These are phyloP conservation scores for Dalbergia oliveri DNA, from an alignment of 306 rosid species.

Conservation along the genomic window DNA sequence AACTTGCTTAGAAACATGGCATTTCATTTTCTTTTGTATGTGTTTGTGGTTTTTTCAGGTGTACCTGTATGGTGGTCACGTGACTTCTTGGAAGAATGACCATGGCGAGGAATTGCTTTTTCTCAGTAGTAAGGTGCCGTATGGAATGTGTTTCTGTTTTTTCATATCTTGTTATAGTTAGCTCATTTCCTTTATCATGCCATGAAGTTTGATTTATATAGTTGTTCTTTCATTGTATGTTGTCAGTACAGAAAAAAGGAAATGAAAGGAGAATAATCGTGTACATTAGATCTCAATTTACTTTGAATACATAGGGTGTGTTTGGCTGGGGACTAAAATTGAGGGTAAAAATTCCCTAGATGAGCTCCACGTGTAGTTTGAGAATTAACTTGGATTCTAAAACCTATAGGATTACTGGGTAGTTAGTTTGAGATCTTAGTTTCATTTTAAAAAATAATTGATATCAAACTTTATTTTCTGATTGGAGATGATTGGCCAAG, in stretches of 20 bases:
- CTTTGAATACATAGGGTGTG: neutral
- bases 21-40: constrained; percentile 17
- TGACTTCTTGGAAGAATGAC: constrained; percentile 99
- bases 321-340: no score
- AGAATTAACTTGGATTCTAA: constrained; percentile 3
- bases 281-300: constrained; percentile 6
- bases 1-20: neutral
- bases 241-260: neutral
- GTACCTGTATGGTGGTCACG: constrained; percentile 86
- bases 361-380: no score
- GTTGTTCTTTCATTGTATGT: neutral
- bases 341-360: no score
- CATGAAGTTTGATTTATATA: neutral
- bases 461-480: constrained; percentile 2
- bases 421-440: constrained; percentile 37
- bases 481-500: neutral
- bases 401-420: neutral
- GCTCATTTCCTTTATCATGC: neutral
- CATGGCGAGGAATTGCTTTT: constrained; percentile 92
- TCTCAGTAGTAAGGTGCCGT: constrained; percentile 85
- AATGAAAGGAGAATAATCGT: neutral
- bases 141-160: neutral
- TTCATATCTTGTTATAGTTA: constrained; percentile 24
- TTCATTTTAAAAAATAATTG: constrained; percentile 14
- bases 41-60: constrained; percentile 65